A percentile compares a stretch with the other conserved stretches of the same genome.
Evolutionary conservation across 2,329 filamentous ascomycete genomes (phyloP).

Genomic region (Aspergillus floridensis): DNA sequence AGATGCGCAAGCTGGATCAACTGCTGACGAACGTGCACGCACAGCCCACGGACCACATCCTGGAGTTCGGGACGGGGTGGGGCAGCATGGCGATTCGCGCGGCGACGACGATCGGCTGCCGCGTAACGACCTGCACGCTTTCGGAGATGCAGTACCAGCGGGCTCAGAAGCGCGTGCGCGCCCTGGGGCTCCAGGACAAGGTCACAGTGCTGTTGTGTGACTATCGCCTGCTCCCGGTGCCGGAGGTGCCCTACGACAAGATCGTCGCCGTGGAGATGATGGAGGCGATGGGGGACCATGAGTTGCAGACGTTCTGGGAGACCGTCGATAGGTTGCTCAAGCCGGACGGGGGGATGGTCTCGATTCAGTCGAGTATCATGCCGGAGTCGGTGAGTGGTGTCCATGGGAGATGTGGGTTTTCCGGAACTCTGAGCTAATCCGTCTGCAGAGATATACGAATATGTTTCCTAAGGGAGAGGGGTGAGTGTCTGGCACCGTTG

Average conservation of each 20-base stretch:
- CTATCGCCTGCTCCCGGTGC: background rate
- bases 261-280: slow-evolving; percentile 8
- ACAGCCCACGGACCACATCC: background rate
- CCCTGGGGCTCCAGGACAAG: background rate
- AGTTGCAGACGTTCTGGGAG: background rate
- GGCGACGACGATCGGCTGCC: background rate
- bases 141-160: slow-evolving; percentile 1
- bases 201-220: slow-evolving; percentile 1
- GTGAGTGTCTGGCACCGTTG: background rate
- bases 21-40: background rate
- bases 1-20: background rate
- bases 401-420: background rate
- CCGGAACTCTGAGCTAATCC: background rate
- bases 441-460: background rate
- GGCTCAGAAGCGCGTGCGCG: background rate
- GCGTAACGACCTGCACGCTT: background rate
- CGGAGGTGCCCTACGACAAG: background rate
- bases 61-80: slow-evolving; percentile 5
- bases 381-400: background rate
- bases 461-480: background rate
- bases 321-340: background rate
- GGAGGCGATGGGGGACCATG: background rate
- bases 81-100: slow-evolving; percentile 2
- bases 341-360: background rate
- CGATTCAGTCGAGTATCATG: background rate